Conservation (phyloP, 441 rosid genomes). For the Euphorbia celastroides region DNA sequence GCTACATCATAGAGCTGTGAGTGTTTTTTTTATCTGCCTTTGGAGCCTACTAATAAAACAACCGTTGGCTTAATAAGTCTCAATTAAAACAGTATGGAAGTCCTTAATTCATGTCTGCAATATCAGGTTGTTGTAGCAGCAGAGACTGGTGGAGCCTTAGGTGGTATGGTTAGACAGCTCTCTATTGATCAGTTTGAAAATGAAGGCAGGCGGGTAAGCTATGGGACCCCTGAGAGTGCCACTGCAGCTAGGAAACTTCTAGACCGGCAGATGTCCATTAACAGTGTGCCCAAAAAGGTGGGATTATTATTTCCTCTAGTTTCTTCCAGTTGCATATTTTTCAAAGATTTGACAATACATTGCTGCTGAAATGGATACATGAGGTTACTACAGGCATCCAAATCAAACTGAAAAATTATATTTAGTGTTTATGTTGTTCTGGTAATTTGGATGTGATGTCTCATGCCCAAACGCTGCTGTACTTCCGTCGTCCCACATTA, state of each 20-base stretch:
- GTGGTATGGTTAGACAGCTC: conserved; percentile 95
- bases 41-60: conserved; percentile 1
- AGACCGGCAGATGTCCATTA: conserved; percentile 94
- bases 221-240: conserved; percentile 93
- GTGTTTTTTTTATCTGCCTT: conserved; percentile 25
- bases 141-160: conserved; percentile 95
- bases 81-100: conserved; percentile 10
- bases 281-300: conserved; percentile 95
- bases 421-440: background rate
- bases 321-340: conserved; percentile 5
- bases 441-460: background rate
- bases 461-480: background rate
- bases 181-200: conserved; percentile 97
- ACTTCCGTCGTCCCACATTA: background rate
- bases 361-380: conserved; percentile 1
- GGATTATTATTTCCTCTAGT: background rate
- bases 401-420: background rate
- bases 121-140: conserved; percentile 93
- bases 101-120: conserved; percentile 5
- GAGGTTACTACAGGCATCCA: background rate
- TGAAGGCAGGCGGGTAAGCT: conserved; percentile 94
- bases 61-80: background rate
- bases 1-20: conserved; percentile 93
- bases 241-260: conserved; percentile 91
- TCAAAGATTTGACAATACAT: background rate